A percentile compares a stretch with the other conserved stretches of the same genome.
These are phyloP conservation scores for Penium margaritaceum DNA, from an alignment of 139 green algal species.

Conservation along the genomic window DNA sequence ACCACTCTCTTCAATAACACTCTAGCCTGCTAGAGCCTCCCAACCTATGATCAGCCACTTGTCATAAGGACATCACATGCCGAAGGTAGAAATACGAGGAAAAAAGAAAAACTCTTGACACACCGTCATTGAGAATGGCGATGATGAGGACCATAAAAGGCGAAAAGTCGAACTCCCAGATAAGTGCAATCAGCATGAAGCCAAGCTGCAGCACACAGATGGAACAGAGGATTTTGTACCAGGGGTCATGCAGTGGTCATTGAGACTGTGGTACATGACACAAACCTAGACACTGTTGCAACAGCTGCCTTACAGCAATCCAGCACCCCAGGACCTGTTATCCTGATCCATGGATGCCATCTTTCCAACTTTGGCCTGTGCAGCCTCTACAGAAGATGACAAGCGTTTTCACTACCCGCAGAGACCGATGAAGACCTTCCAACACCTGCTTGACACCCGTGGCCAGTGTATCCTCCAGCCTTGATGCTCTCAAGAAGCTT, in stretches of 20 bases:
- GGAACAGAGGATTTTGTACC: neutral
- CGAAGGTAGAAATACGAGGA: neutral
- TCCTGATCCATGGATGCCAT: too few species aligned
- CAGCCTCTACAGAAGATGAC: too few species aligned
- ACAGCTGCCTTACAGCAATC: neutral
- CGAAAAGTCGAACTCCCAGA: conserved; percentile 45
- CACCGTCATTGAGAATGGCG: conserved; percentile 43
- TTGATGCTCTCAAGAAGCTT: too few species aligned
- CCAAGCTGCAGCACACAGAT: conserved; percentile 17
- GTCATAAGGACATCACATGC: neutral
- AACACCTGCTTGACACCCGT: too few species aligned
- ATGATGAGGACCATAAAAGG: conserved; percentile 47
- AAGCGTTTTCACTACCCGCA: too few species aligned
- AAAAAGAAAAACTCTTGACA: neutral
- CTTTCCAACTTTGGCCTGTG: too few species aligned
- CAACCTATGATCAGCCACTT: neutral
- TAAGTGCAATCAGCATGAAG: conserved; percentile 39
- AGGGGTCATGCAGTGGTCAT: too few species aligned
- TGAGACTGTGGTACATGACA: neutral
- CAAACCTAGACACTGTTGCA: neutral
- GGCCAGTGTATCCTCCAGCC: too few species aligned
- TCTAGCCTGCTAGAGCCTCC: neutral
- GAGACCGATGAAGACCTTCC: too few species aligned
- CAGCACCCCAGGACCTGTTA: too few species aligned
- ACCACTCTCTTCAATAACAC: neutral